A percentile compares a stretch with the other conserved stretches of the same genome.
Conservation (phyloP, 1,139 yeast species). For the Candida tropicalis region DNA sequence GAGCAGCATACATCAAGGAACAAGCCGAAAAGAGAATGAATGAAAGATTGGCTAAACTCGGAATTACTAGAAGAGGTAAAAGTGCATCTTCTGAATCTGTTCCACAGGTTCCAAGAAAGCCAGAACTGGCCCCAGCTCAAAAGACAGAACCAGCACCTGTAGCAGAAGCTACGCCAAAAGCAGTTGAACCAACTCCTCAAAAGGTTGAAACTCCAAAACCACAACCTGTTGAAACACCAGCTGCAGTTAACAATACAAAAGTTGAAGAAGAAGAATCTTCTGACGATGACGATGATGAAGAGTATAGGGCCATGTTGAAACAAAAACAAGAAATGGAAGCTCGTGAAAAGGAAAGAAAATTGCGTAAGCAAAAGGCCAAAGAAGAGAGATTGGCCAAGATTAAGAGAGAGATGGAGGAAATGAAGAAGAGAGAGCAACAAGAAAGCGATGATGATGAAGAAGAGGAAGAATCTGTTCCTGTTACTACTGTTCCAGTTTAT, state of each 20-base stretch:
- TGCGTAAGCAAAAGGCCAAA: conserved; percentile 46
- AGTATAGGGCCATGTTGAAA: conserved; percentile 46
- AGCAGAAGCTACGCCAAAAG: conserved; percentile 5
- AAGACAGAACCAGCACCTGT: conserved; percentile 6
- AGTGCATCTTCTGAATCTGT: conserved; percentile 10
- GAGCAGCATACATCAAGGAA: conserved; percentile 84
- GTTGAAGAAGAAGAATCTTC: conserved; percentile 22
- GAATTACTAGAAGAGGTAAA: conserved; percentile 45
- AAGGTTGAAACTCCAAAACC: conserved; percentile 8
- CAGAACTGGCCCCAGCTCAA: not conserved
- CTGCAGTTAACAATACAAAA: conserved; percentile 6
- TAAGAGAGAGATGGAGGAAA: conserved; percentile 64
- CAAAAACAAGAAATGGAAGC: conserved; percentile 53
- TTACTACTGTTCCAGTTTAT: conserved; percentile 24
- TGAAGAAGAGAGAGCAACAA: conserved; percentile 38
- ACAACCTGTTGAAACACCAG: conserved; percentile 8
- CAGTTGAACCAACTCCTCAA: conserved; percentile 6
- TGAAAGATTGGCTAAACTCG: conserved; percentile 84
- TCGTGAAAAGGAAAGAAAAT: conserved; percentile 49
- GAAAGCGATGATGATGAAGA: conserved; percentile 42
- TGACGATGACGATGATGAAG: conserved; percentile 49
- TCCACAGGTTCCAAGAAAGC: not conserved
- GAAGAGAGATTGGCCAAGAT: conserved; percentile 64
- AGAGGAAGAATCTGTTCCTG: conserved; percentile 26
- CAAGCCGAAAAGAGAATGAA: conserved; percentile 91